phyloP scores from a whole-genome alignment of 208 protist species.

The Naegleria gruberi region DNA sequence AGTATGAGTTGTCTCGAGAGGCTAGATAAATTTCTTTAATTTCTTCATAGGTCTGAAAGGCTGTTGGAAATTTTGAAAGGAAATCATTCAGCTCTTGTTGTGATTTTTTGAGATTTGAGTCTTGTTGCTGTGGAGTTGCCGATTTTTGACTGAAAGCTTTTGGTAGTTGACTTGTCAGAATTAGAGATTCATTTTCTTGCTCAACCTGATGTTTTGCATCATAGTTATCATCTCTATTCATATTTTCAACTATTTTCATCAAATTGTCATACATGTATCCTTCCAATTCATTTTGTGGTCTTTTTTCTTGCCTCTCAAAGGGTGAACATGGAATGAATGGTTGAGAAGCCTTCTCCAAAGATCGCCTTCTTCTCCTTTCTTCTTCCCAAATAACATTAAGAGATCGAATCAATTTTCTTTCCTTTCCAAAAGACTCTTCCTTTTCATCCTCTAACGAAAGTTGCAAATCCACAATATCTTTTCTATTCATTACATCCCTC shows the following conservation, averaged over 20 bases:
- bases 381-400: constrained; percentile 9
- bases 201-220: no score
- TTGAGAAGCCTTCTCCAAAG: not conserved
- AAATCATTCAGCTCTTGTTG: not conserved
- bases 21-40: not conserved
- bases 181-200: no score
- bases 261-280: not conserved
- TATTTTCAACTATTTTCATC: not conserved
- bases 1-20: not conserved
- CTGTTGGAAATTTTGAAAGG: not conserved
- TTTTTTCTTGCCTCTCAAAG: not conserved
- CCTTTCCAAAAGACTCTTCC: not conserved
- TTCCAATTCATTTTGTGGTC: not conserved
- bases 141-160: not conserved
- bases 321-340: not conserved
- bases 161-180: not conserved
- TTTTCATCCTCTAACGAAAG: not conserved
- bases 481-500: not conserved
- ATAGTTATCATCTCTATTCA: not conserved
- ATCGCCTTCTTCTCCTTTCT: not conserved
- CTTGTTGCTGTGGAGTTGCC: no score
- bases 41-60: not conserved
- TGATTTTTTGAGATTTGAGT: not conserved
- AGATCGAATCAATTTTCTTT: not conserved
- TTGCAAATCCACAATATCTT: not conserved